Conservation (phyloP, 2,329 filamentous ascomycete species). For the Claviceps sp. region DNA sequence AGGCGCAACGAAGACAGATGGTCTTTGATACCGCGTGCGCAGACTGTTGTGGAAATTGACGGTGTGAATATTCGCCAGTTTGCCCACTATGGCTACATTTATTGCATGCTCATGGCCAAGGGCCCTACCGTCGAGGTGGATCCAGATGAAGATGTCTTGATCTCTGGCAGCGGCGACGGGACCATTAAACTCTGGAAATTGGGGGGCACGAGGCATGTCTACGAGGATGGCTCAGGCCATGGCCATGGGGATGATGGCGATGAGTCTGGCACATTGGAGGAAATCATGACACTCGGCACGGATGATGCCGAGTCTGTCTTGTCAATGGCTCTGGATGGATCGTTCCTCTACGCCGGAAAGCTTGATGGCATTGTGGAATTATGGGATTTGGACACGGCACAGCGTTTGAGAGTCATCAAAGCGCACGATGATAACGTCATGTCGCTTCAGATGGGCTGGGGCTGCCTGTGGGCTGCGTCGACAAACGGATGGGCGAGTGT, state of each 20-base stretch:
- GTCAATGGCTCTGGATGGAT: slow-evolving; percentile 74
- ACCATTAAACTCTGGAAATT: slow-evolving; percentile 90
- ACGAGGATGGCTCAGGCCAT: slow-evolving; percentile 16
- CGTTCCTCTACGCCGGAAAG: slow-evolving; percentile 85
- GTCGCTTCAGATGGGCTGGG: slow-evolving; percentile 73
- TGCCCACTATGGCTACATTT: slow-evolving; percentile 90
- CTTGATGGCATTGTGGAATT: slow-evolving; percentile 80
- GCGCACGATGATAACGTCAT: slow-evolving; percentile 72
- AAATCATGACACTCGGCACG: slow-evolving; percentile 51
- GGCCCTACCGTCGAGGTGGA: slow-evolving; percentile 55
- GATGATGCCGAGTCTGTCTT: slow-evolving; percentile 54
- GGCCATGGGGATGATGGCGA: slow-evolving; percentile 19
- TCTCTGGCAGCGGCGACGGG: slow-evolving; percentile 88
- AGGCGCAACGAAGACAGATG: slow-evolving; percentile 50
- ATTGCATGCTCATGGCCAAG: slow-evolving; percentile 81
- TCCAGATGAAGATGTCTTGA: slow-evolving; percentile 63
- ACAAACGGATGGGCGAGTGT: slow-evolving; percentile 79
- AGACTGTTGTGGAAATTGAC: slow-evolving; percentile 62
- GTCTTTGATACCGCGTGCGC: slow-evolving; percentile 37
- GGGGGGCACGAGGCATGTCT: slow-evolving; percentile 10
- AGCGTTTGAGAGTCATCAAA: slow-evolving; percentile 77
- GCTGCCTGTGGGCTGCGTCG: slow-evolving; percentile 77
- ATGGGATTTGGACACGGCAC: slow-evolving; percentile 91
- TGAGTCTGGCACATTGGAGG: slow-evolving; percentile 43
- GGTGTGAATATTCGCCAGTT: slow-evolving; percentile 72